Conservation (phyloP, 371 early-diverging fungal genomes). For the Mucor irregularis region DNA sequence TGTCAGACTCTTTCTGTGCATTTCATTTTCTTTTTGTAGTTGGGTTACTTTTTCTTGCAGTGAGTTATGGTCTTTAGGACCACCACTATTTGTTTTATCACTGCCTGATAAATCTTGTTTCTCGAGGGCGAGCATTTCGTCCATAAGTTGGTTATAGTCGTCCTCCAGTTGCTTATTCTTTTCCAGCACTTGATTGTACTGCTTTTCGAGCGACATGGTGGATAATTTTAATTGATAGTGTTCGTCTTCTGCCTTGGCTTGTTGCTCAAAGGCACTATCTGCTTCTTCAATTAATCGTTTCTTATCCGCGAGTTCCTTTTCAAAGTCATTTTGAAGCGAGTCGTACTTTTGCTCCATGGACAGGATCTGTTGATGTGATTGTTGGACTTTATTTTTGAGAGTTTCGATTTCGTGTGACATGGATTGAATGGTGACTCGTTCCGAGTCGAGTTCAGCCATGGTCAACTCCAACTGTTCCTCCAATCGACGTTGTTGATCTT, state of each 20-base stretch:
- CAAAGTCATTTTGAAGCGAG: conserved; percentile 31
- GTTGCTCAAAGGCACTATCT: conserved; percentile 44
- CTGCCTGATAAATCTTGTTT: conserved; percentile 11
- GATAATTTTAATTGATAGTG: conserved; percentile 38
- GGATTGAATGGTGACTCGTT: conserved; percentile 12
- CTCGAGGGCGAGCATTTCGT: conserved; percentile 57
- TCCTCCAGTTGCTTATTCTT: conserved; percentile 68
- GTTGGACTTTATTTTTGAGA: conserved; percentile 20
- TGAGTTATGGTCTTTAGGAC: background rate
- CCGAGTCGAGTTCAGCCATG: conserved; percentile 34
- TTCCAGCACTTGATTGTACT: conserved; percentile 49
- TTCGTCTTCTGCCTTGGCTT: conserved; percentile 40
- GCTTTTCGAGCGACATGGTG: conserved; percentile 29
- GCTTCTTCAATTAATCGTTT: conserved; percentile 44
- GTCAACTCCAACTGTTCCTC: conserved; percentile 44
- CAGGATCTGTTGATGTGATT: conserved; percentile 18
- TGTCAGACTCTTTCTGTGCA: conserved; percentile 46
- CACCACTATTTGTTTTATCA: background rate
- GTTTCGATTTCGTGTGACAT: conserved; percentile 18
- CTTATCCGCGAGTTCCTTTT: conserved; percentile 38
- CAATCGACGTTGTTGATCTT: conserved; percentile 39
- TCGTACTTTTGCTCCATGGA: conserved; percentile 22
- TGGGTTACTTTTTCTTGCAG: conserved; percentile 44
- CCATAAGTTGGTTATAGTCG: conserved; percentile 72
- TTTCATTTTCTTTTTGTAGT: conserved; percentile 47